Conservation (phyloP, 129 eudicot genomes). For the Escallonia rubra region DNA sequence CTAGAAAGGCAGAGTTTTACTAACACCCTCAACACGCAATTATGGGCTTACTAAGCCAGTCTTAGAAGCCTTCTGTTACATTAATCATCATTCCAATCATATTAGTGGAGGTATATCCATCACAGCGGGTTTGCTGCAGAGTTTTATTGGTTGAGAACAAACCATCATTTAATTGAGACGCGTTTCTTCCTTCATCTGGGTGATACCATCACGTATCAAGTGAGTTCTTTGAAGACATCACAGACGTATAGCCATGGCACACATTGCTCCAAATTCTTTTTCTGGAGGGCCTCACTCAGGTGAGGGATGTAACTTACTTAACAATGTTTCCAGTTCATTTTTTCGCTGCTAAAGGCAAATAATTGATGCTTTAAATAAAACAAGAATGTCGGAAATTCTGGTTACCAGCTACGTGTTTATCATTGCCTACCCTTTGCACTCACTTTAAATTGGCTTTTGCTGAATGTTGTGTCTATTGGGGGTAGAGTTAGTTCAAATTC, state of each 20-base stretch:
- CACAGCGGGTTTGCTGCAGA: slow-evolving; percentile 6
- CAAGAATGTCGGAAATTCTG: background rate
- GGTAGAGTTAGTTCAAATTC: no score
- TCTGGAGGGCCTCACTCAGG: slow-evolving; percentile 56
- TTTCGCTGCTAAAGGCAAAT: background rate
- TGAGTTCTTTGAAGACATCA: slow-evolving; percentile 7
- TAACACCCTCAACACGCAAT: background rate
- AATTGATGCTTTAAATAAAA: background rate
- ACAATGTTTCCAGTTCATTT: background rate
- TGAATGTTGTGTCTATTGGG: no score
- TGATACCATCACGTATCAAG: slow-evolving; percentile 7
- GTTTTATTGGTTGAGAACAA: slow-evolving; percentile 2
- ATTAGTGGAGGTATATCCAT: slow-evolving; percentile 9
- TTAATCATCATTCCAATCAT: slow-evolving; percentile 4
- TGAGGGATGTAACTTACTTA: slow-evolving; percentile 14
- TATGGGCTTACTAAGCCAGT: slow-evolving; percentile 11
- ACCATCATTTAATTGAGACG: no score
- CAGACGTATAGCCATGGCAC: slow-evolving; percentile 43
- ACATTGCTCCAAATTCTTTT: slow-evolving; percentile 31
- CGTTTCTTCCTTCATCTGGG: slow-evolving; percentile 7
- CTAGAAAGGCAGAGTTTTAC: slow-evolving; percentile 21
- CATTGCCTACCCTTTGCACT: no score
- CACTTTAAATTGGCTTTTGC: no score
- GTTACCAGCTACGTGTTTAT: no score
- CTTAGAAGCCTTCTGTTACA: slow-evolving; percentile 6